Evolutionary conservation across 306 rosid species (phyloP), one percentile per base, ranked within the genome.

Genomic region (Lathyrus sativus): DNA sequence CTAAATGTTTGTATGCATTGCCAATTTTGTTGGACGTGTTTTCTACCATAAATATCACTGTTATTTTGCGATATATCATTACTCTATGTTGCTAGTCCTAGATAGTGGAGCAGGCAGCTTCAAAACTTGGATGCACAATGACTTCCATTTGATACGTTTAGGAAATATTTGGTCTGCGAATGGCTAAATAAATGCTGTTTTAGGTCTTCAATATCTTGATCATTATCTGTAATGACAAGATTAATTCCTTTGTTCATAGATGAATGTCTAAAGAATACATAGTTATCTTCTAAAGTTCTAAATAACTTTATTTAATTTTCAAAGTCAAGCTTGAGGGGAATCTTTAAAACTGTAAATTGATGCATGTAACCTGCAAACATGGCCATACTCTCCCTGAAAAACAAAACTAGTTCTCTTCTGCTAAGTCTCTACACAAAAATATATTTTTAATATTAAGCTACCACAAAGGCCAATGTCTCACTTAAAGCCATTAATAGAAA

Each of bases 1-100:
- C 62, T 37, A 37, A 18, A 39, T 69, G 9, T 65, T 48, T 65
- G 38, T 44, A 71, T 73, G 78, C 28, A 62, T 61, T 53, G 17
- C 14, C 12, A 29, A 44, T 57, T 29, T 73, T 62, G 17, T 50
- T 49, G 9, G 57, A 37, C 54, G 59, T 73, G 13, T 68, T 62
- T 39, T 50, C 60, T 62, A 62, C 70, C 75, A 7, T 8, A 28
- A 54, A 54, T 49, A 53, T 73, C 68, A 59, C 4, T 38, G 29
- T 62, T 58, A 58, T 22, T 60, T 68, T 68, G 43, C 9, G 28
- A 17, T 61, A 29, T 49, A 62, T 60, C 31, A 48, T 48, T 15
- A 15, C 24, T 48, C 54, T 7, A 48, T 48, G 24, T 15, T 7
- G 54, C 17, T 8, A 14, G 53, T n/a, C 18, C 53, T 46, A 18